Evolutionary conservation across 805 yeast species (phyloP).

Genomic region (Cyberlindnera lachancei): DNA sequence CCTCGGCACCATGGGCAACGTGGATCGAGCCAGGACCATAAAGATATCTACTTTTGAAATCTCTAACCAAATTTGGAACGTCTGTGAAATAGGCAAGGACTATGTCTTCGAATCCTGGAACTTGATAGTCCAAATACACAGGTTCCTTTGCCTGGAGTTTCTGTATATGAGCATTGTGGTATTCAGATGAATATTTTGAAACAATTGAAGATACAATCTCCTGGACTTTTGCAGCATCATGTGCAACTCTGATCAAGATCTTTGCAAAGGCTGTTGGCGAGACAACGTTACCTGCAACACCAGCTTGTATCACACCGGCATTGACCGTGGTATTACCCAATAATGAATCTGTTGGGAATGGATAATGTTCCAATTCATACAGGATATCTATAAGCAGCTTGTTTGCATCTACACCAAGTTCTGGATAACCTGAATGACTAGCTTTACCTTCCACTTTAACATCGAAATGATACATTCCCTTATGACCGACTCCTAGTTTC

Average conservation of each 20-base stretch:
- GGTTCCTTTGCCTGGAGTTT: slow-evolving; percentile 27
- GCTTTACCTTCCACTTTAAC: slow-evolving; percentile 47
- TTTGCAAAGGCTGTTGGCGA: slow-evolving; percentile 50
- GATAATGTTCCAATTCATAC: slow-evolving; percentile 33
- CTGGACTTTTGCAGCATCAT: slow-evolving; percentile 32
- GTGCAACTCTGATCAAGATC: slow-evolving; percentile 47
- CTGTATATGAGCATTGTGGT: slow-evolving; percentile 16
- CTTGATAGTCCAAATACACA: slow-evolving; percentile 38
- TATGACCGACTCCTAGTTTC: slow-evolving; percentile 64
- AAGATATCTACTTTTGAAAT: slow-evolving; percentile 34
- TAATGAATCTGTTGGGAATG: slow-evolving; percentile 42
- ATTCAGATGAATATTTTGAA: slow-evolving; percentile 23
- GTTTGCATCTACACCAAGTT: slow-evolving; percentile 57
- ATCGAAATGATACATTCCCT: slow-evolving; percentile 42
- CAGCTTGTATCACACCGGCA: slow-evolving; percentile 50
- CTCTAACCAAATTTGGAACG: slow-evolving; percentile 34
- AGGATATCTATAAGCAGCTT: slow-evolving; percentile 46
- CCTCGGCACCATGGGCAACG: slow-evolving; percentile 54
- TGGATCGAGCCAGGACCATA: slow-evolving; percentile 63
- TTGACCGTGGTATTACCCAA: slow-evolving; percentile 59
- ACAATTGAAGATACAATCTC: slow-evolving; percentile 23
- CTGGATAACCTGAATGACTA: slow-evolving; percentile 65
- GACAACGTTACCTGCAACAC: slow-evolving; percentile 60
- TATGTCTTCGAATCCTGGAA: slow-evolving; percentile 55
- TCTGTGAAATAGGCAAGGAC: slow-evolving; percentile 48